Percentiles rank a stretch among this genome's conserved stretches.
Conservation (phyloP, 768 basidiomycete species). For the Lactifluus volemus region DNA sequence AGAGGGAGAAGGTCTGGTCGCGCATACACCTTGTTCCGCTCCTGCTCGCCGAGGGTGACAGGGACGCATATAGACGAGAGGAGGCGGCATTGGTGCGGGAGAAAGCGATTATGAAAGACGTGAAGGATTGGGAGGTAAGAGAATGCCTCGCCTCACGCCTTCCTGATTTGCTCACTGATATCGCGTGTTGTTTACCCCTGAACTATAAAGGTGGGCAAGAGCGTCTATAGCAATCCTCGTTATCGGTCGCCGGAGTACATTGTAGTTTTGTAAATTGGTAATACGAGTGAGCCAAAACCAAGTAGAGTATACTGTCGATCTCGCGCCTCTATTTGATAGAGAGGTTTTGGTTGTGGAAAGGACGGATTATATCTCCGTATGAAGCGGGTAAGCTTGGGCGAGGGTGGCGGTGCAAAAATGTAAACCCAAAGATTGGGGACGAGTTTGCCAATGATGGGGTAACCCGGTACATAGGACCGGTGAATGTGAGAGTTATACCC, state of each 20-base stretch:
- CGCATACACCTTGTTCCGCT: slow-evolving; percentile 90
- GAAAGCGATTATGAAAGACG: slow-evolving; percentile 90
- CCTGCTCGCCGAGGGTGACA: slow-evolving; percentile 88
- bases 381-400: not conserved
- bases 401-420: slow-evolving; percentile 19
- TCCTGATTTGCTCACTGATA: slow-evolving; percentile 23
- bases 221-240: slow-evolving; percentile 73
- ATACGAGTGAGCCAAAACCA: not conserved
- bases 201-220: slow-evolving; percentile 62
- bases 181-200: slow-evolving; percentile 18
- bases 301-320: not conserved
- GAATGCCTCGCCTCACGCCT: slow-evolving; percentile 18
- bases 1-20: slow-evolving; percentile 91
- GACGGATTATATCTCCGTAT: not conserved
- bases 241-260: slow-evolving; percentile 53
- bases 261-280: slow-evolving; percentile 43
- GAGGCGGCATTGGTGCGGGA: slow-evolving; percentile 74
- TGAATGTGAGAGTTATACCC: not conserved
- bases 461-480: slow-evolving; percentile 5
- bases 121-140: slow-evolving; percentile 88
- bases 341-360: too few species aligned
- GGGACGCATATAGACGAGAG: slow-evolving; percentile 75
- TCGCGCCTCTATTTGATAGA: not conserved
- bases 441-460: slow-evolving; percentile 6
- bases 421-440: slow-evolving; percentile 15